Base-by-base conservation (phyloP, 495 filamentous ascomycete species). In the Trichocladium antarcticum region DNA sequence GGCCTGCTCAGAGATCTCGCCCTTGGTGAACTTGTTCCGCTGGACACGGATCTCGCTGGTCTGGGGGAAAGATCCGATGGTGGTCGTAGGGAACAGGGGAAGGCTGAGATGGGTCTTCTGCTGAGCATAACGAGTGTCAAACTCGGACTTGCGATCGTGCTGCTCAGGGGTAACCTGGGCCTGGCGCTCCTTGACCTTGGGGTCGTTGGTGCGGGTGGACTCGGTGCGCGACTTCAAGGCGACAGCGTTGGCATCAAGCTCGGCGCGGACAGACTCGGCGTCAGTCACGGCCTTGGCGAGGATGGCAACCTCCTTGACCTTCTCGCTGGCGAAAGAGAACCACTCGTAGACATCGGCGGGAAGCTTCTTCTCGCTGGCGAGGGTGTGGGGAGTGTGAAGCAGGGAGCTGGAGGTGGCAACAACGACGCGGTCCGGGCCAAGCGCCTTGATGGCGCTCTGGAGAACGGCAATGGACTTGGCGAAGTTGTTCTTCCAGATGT, bases 401-500 rank as follows among this genome's bases (percentile, higher is more conserved):
- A 98, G 84, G 53, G 90, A 96, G 77, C 83, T 89, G 60, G 92
- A 97, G 53, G 87, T 96, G 57, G 92, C 83, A 51, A 98, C 87
- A 58, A 97, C 83, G 63, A 98, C 89, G 59, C 93, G 85, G 52
- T 96, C 88, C 72, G 89, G 85, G 69, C 93, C 90, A 43, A 98
- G 82, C 70, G 87, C 85, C 74, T 94, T 84, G 63, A 95, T 74
- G 53, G 89, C 90, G 31, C 79, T 76, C 77, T 96, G 84, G 56
- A 90, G 81, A 59, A 77, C 78, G 74, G 85, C 87, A 57, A 96
- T 88, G 55, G 90, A 87, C 59, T 78, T 78, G 77, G 88, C 80
- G 70, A 94, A 84, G 79, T 95, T 87, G 71, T 87, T 95, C 87
- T 98, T 97, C 92, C 92, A 98, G 79, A 98, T 98, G 79, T 98